These are phyloP conservation scores for Penicillium subrubescens DNA, from an alignment of 495 filamentous ascomycete species.

Conservation along the genomic window DNA sequence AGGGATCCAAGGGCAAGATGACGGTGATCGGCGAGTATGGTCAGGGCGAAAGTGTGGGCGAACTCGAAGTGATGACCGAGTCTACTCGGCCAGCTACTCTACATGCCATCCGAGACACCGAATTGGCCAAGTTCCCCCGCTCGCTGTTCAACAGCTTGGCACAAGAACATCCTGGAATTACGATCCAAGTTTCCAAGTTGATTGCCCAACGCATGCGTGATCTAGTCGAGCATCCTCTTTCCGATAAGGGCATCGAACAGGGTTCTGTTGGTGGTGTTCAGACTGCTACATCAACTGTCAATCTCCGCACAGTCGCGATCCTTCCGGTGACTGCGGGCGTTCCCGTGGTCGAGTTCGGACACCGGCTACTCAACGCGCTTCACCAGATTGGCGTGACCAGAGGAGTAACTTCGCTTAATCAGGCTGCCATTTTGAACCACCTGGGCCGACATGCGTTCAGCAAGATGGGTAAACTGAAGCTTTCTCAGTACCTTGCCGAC, in stretches of 20 bases:
- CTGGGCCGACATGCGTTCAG: slow-evolving; percentile 94
- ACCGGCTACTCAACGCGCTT: slow-evolving; percentile 82
- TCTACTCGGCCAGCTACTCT: slow-evolving; percentile 84
- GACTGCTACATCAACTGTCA: slow-evolving; percentile 82
- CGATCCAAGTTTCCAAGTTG: slow-evolving; percentile 98
- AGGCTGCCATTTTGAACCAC: slow-evolving; percentile 90
- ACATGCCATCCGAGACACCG: slow-evolving; percentile 95
- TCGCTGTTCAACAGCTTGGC: slow-evolving; percentile 97
- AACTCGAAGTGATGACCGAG: slow-evolving; percentile 96
- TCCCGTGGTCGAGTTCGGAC: slow-evolving; percentile 93
- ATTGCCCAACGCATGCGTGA: slow-evolving; percentile 94
- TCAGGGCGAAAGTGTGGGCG: slow-evolving; percentile 95
- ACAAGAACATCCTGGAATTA: slow-evolving; percentile 95
- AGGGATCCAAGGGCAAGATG: slow-evolving; percentile 77
- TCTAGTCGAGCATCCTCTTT: slow-evolving; percentile 77
- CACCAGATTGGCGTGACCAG: slow-evolving; percentile 85
- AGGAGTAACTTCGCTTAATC: slow-evolving; percentile 90
- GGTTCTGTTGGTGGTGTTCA: slow-evolving; percentile 59
- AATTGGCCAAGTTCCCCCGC: slow-evolving; percentile 92
- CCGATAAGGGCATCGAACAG: slow-evolving; percentile 64
- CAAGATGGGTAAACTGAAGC: slow-evolving; percentile 93
- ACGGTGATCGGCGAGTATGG: slow-evolving; percentile 91
- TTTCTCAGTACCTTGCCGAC: slow-evolving; percentile 94
- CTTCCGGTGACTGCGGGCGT: slow-evolving; percentile 89
- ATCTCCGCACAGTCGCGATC: slow-evolving; percentile 89